These are phyloP conservation scores for Pyrenophora tritici-repentis DNA, from an alignment of 2,329 filamentous ascomycete species.

Conservation along the genomic window DNA sequence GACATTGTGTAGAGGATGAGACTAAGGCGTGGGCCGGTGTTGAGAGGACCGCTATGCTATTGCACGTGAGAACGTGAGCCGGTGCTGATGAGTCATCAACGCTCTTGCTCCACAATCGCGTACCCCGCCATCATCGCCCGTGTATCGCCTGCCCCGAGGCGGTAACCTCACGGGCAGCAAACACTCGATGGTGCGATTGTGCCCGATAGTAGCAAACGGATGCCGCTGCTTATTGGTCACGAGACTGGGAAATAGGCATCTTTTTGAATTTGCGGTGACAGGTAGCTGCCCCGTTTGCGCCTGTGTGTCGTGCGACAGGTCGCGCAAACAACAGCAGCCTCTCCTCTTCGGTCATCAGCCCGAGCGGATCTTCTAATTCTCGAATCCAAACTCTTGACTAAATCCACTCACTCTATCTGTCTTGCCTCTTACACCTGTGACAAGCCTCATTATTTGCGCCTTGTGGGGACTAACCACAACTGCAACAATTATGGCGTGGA, in stretches of 20 bases:
- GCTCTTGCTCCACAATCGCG: conserved; percentile 18
- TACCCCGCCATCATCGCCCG: conserved; percentile 20
- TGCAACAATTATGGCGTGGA: conserved; percentile 24
- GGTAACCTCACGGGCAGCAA: background rate
- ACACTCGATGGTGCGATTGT: background rate
- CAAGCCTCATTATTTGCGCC: background rate
- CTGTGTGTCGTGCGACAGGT: conserved; percentile 3
- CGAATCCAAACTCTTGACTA: background rate
- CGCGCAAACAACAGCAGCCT: conserved; percentile 15
- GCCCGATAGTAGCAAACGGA: background rate
- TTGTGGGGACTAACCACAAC: background rate
- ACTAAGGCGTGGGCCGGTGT: conserved; percentile 1
- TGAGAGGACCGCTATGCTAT: conserved; percentile 6
- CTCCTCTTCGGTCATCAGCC: conserved; percentile 7
- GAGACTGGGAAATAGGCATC: background rate
- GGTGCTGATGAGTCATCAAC: conserved; percentile 27
- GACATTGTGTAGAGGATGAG: conserved; percentile 28
- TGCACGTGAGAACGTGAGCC: conserved; percentile 32
- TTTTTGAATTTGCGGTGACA: conserved; percentile 2
- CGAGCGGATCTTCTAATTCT: background rate
- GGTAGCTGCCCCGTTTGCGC: conserved; percentile 23
- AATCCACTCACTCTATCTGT: background rate
- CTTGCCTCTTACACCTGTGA: background rate
- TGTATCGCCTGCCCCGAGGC: conserved; percentile 7
- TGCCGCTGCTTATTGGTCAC: background rate